Base-by-base conservation (phyloP, 805 yeast species). In the Hagleromyces aurorensis region DNA sequence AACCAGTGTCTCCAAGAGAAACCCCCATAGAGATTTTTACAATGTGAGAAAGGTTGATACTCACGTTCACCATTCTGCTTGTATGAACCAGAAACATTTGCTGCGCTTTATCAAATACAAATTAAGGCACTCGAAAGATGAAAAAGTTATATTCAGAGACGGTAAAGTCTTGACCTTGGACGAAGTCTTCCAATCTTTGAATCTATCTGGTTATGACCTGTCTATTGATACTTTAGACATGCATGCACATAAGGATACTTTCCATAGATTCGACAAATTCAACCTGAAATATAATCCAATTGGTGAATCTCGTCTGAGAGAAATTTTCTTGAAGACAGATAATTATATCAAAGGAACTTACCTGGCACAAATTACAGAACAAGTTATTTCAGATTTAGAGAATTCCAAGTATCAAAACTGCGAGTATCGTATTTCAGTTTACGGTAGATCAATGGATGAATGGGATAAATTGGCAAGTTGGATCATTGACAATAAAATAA, bases 231-330 rank as follows among this genome's bases (percentile, higher is more conserved):
- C 98, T 2, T 69, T 91, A 43, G 99, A 91, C 59, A 91, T 91
- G 99, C 99, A 91, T 59, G 99, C 99, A 4, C 98, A 91, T 57
- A 82, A 87, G 41, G 99, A 91, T 50, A 82, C 97, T 1, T 91
- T 91, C 70, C 99, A 91, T 59, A 71, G 99, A 48, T 91, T 91
- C 52, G 99, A 91, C 60, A 91, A 91, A 61, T 91, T 91, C 69
- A 91, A 91, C 57, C 68, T 91, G 62, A 93, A 91, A 57, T 91
- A 91, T 62, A 91, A 91, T 53, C 99, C 99, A 13, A 80, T 91
- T 46, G 99, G 99, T 17, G 98, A 91, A 61, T 91, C 98, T 13
- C 78, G 99, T 56, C 64, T 91, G 57, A 75, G 99, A 59, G 98
- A 91, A 56, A 91, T 91, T 32, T 91, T 91, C 57, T 64, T 91